Base-by-base conservation (phyloP, 2,329 filamentous ascomycete species). In the Botryotinia globosa region DNA sequence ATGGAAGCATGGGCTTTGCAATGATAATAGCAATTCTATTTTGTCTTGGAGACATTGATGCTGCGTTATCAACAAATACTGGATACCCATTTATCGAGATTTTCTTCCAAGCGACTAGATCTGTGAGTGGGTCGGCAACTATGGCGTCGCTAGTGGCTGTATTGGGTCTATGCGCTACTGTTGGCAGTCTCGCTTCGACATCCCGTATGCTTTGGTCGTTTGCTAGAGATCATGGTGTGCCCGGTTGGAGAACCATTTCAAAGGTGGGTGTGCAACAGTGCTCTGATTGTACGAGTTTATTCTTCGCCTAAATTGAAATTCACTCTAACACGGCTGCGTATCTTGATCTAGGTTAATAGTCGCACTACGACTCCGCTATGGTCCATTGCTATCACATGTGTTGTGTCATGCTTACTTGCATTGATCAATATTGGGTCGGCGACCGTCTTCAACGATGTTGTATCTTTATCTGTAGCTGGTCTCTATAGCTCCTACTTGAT, bases 21-120 rank as follows among this genome's bases (percentile, higher is more conserved):
- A 75, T 82, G 58, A 71, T 83, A 7, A 70, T 83, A 20, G 78
- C 80, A 3, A 78, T 80, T 44, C 75, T 80, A n/a, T 82, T 83
- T 22, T 80, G 80, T 7, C 78, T 83, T 42, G 80, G 77, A 0
- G 78, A 79, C 25, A 74, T 83, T 20, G 79, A 80, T 4, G 77
- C 77, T 59, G 80, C 83, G 1, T 78, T 87, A 12, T 71, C 78
- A 3, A 72, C 25, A 16, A 80, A 82, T 0, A 79, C 81, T 0
- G 85, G 83, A 14, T 83, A 82, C 0, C 83, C 86, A 4, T 84
- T 86, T 79, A 82, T 85, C 76, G 83, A 85, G 39, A 84, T 89
- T 54, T 88, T 89, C 72, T 84, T 83, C 1, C 84, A 85, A 3
- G 84, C 83, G 16, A 83, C 83, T 8, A 84, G 88, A 80, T 73